These are phyloP conservation scores for Lasiosphaeria hispida DNA, from an alignment of 495 filamentous ascomycete genomes.

Conservation along the genomic window DNA sequence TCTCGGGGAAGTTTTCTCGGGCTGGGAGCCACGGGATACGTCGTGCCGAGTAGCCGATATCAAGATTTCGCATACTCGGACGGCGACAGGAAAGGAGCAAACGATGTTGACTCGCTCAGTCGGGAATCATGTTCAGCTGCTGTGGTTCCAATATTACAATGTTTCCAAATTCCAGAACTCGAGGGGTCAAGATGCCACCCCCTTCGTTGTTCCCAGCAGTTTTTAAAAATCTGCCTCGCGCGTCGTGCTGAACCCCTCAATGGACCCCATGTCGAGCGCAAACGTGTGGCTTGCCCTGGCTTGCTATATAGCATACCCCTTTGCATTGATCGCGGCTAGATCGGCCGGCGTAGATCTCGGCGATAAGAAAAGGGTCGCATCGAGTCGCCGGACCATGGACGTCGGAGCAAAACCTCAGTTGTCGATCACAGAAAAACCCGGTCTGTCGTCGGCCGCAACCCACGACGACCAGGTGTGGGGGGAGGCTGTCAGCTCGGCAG, in stretches of 20 bases:
- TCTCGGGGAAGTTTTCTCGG: too few relatives aligned
- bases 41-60: too few relatives aligned
- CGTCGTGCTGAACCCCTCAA: conserved; percentile 1
- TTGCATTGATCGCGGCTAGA: conserved; percentile 6
- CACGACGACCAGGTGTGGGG: neutral
- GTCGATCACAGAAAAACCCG: neutral
- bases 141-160: neutral
- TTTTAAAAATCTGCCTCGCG: conserved; percentile 12
- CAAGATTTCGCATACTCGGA: too few relatives aligned
- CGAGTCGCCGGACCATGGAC: neutral
- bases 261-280: conserved; percentile 13
- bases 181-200: too few relatives aligned
- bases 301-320: too few relatives aligned
- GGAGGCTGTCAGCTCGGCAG: neutral
- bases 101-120: too few relatives aligned
- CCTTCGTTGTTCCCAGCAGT: neutral
- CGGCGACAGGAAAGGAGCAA: too few relatives aligned
- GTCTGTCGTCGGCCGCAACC: neutral
- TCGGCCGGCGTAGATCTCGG: conserved; percentile 17
- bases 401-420: conserved; percentile 5
- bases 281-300: neutral
- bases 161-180: neutral
- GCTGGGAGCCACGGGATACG: too few relatives aligned
- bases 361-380: conserved; percentile 8
- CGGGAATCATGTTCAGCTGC: too few relatives aligned